Base-by-base conservation (phyloP, 176 grass and related monocot genomes). In the Triticum aestivum region DNA sequence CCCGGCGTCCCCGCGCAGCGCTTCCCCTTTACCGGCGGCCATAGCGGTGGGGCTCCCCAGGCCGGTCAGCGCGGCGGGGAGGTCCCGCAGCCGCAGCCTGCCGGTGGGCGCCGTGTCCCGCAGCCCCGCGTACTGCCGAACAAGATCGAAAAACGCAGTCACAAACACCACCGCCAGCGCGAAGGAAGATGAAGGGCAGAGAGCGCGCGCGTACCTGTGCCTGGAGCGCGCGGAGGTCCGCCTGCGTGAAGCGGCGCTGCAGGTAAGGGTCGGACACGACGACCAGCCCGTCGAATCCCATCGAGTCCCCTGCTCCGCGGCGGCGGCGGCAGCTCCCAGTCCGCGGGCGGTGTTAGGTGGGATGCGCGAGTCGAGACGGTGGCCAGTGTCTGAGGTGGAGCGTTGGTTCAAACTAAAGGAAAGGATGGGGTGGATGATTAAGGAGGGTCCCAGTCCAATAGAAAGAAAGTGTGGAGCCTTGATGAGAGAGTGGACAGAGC, bases 221-320 rank as follows among this genome's bases (percentile, higher is more conserved):
- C 87, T 92, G 91, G 77, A 97, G 88, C 23, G 83, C 82, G 37
- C 94, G 94, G 80, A 97, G 94, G 39, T 97, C 94, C 15, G 83
- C 83, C 86, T 97, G 94, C 68, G 92, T 94, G 90, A 97, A 97
- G 75, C 92, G 88, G 83, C 89, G 91, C 88, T 97, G 89, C 34
- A 97, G 85, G 83, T 89, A 97, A 24, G 94, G 92, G 69, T 97
- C 90, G 64, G 92, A 94, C 29, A 97, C 94, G 23, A 94, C 78
- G 11, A 93, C 88, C 45, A 90, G 74, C 11, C 84, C 87, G 69
- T 84, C 81, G 32, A 91, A 76, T 51, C 77, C 89, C 89, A 91
- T 91, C 27, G 20, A 33, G 49, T 77, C 15, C 64, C 44, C 14
- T 47, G 21, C 30, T 38, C 35, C 44, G 49, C 38, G 4, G n/a